Evolutionary conservation across 441 rosid species (phyloP), one percentile per base, ranked within the genome.

Genomic region (Populus hybrid): DNA sequence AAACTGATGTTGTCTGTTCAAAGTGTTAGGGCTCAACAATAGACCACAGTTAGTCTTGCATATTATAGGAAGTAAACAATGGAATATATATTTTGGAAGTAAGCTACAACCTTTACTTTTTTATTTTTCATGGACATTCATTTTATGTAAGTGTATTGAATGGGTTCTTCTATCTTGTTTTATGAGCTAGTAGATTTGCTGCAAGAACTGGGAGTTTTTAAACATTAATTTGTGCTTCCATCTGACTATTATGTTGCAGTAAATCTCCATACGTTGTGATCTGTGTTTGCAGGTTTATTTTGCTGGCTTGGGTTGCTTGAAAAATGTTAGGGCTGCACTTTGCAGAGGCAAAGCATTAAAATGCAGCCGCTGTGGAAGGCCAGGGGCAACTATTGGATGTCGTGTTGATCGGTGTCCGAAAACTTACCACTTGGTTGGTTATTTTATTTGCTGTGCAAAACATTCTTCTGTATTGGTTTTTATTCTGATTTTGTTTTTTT

Each of bases 381-480:
- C 97, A 77, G 99, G 99, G 77, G 99, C 99, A 79, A 94, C 99
- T 76, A 96, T 92, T 78, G 99, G 98, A 74, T 96, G 99, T 84
- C 98, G 99, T 73, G 99, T 96, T 82, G 99, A 96, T 86, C 90
- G 97, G 28, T 96, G 99, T 85, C 98, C 97, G 54, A 94, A 87
- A 90, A 96, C 99, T 78, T 96, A 96, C 84, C 99, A 94, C 85
- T 87, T 94, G 99, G 99, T 96, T 72, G 72, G 90, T 89, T 26
- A 81, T 84, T 73, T 83, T 46, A 70, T 69, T 74, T 79, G 14
- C 40, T 80, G 72, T 46, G 35, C 72, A 72, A n/a, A 20, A 38
- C 12, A 21, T 36, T 75, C 34, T 23, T 30, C 11, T 69, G 4
- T 63, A 74, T 4, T 14, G 18, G 8, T 69, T 54, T 23, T 38